Evolutionary conservation across 176 grass and related monocot genomes (phyloP), one percentile per base, ranked within the genome.

Genomic region (Tillandsia fasciculata): DNA sequence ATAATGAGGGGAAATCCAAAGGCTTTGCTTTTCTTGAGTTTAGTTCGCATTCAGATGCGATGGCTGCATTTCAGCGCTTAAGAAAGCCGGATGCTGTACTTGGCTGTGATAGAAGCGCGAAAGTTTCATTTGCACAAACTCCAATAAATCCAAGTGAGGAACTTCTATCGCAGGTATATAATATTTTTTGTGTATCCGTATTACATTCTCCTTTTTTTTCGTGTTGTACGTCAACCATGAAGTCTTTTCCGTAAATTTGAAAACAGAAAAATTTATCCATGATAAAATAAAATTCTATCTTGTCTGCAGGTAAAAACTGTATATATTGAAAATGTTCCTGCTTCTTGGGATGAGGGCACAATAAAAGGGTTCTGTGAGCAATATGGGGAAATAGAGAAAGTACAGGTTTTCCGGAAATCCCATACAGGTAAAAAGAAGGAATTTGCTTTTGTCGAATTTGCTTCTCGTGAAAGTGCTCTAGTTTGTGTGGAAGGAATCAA

Each of bases 401-500:
- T 91, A 74, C 63, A 73, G 70, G 14, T 91, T 78, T 72, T 76
- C 64, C 70, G 64, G 47, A 87, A 84, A 74, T 81, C 65, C 49
- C 84, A 80, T 52, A 81, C 13, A 26, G 66, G 65, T 72, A 83
- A 81, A 72, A 86, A 71, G 27, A 83, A 82, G 66, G 71, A 68
- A 48, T 71, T 70, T 84, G 79, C 78, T 79, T 91, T 96, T 83
- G 83, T 96, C 72, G 88, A 86, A 81, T 96, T 91, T 80, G 76
- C 73, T 77, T 88, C 78, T 9, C 79, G 83, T 64, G 87, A 91
- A 51, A 84, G 72, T 78, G 91, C 85, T 54, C 61, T 96, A 71
- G 77, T 70, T 81, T 96, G 91, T 75, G 78, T 96, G 8, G 88
- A 84, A 81, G 91, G 88, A 73, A 69, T 91, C 75, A 96, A 81